A percentile compares a stretch with the other conserved stretches of the same genome.
Evolutionary conservation across 768 basidiomycete species (phyloP).

Genomic region (Multifurca ochricompacta): DNA sequence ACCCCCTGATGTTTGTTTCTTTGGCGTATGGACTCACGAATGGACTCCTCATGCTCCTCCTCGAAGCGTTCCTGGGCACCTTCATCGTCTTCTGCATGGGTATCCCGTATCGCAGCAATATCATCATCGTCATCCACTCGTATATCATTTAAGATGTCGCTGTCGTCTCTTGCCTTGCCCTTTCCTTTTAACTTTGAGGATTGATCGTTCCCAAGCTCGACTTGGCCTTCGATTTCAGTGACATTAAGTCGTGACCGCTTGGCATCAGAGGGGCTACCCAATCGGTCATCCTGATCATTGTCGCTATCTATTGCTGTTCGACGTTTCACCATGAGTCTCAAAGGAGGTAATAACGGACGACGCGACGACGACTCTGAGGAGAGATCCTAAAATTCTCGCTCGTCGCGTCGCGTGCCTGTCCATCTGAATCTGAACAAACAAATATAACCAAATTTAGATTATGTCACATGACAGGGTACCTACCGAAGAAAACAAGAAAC

Average conservation of each 20-base stretch:
- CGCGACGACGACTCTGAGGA: conserved; percentile 4
- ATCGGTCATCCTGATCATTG: conserved; percentile 10
- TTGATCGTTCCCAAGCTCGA: not conserved
- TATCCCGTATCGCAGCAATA: conserved; percentile 12
- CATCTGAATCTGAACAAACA: too few species aligned
- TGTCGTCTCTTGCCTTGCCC: conserved; percentile 14
- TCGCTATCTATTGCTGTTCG: conserved; percentile 17
- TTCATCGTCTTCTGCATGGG: conserved; percentile 29
- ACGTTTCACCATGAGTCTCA: conserved; percentile 16
- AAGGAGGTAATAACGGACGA: not conserved
- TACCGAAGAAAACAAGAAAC: too few species aligned
- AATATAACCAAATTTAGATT: too few species aligned
- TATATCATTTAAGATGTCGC: conserved; percentile 15
- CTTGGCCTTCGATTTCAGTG: not conserved
- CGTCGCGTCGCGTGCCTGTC: conserved; percentile 5
- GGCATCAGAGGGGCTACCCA: not conserved
- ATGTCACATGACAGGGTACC: too few species aligned
- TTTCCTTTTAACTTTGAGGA: conserved; percentile 11
- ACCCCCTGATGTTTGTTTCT: conserved; percentile 41
- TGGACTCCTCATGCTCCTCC: conserved; percentile 45
- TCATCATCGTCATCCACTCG: conserved; percentile 23
- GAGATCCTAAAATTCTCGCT: too few species aligned
- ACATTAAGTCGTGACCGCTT: conserved; percentile 18
- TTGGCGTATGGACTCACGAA: conserved; percentile 47
- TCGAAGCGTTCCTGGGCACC: conserved; percentile 64